Evolutionary conservation across 176 grass and related monocot genomes (phyloP).

Genomic region (Microstegium vimineum): DNA sequence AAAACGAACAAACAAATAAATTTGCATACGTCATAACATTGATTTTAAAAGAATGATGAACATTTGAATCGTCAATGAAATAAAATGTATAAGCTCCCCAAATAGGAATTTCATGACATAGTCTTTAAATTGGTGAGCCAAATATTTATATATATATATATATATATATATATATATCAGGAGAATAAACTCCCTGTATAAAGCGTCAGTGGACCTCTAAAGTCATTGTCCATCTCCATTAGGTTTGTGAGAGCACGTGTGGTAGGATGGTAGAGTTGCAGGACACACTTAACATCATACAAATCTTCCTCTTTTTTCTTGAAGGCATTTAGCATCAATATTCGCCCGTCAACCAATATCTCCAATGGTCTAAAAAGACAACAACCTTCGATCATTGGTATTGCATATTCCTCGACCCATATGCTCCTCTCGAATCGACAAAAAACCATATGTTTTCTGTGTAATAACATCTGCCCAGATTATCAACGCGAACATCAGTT

Average conservation of each 20-base stretch:
- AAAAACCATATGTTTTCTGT: not conserved
- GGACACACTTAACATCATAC: not conserved
- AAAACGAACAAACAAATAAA: too few species aligned
- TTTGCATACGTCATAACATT: too few species aligned
- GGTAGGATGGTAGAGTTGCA: not conserved
- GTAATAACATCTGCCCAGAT: too few species aligned
- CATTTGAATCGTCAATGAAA: too few species aligned
- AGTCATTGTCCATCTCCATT: not conserved
- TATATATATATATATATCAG: too few species aligned
- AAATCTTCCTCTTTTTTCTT: not conserved
- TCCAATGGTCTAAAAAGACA: not conserved
- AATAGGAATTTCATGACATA: too few species aligned
- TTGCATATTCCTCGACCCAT: not conserved
- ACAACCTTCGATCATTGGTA: not conserved
- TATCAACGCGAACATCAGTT: not conserved
- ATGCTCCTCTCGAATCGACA: not conserved
- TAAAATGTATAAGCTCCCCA: too few species aligned
- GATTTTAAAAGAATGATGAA: too few species aligned
- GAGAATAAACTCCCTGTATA: not conserved
- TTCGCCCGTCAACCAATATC: not conserved
- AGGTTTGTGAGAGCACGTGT: not conserved
- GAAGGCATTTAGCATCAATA: not conserved
- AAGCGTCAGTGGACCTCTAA: not conserved
- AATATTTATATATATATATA: too few species aligned
- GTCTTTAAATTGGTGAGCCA: too few species aligned